Conservation (phyloP, 2,329 filamentous ascomycete genomes). For the Claviceps digitariae region DNA sequence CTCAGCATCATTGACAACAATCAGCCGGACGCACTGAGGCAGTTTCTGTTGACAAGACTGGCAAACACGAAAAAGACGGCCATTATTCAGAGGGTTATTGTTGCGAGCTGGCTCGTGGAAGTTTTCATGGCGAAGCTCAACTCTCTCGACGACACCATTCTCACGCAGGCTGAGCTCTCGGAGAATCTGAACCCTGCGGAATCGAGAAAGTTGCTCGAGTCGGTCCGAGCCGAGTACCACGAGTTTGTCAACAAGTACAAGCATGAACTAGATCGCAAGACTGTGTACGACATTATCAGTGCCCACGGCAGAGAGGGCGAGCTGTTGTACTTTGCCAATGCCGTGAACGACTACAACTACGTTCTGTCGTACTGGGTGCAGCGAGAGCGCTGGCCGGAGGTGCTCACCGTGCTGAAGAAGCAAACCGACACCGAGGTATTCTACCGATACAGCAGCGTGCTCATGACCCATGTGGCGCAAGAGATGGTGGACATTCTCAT, state of each 20-base stretch:
- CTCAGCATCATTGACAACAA: constrained; percentile 79
- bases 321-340: constrained; percentile 77
- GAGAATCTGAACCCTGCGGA: constrained; percentile 59
- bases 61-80: constrained; percentile 67
- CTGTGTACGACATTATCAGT: constrained; percentile 89
- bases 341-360: constrained; percentile 84
- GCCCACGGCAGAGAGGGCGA: constrained; percentile 92
- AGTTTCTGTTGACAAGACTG: constrained; percentile 78
- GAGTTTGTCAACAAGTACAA: constrained; percentile 82
- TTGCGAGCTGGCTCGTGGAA: constrained; percentile 89
- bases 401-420: constrained; percentile 76
- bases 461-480: constrained; percentile 76
- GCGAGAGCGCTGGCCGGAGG: constrained; percentile 80
- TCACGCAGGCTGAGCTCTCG: constrained; percentile 70
- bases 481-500: constrained; percentile 93
- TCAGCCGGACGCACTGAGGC: constrained; percentile 80
- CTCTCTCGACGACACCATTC: constrained; percentile 83
- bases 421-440: constrained; percentile 89
- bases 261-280: constrained; percentile 75
- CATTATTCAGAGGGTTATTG: constrained; percentile 88
- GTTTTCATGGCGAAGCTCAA: constrained; percentile 97
- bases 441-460: constrained; percentile 92
- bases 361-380: constrained; percentile 96
- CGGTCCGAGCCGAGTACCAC: constrained; percentile 66
- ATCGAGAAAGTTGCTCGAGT: constrained; percentile 56